These are phyloP conservation scores for Sclerotinia minor DNA, from an alignment of 2,329 filamentous ascomycete species.

Conservation along the genomic window DNA sequence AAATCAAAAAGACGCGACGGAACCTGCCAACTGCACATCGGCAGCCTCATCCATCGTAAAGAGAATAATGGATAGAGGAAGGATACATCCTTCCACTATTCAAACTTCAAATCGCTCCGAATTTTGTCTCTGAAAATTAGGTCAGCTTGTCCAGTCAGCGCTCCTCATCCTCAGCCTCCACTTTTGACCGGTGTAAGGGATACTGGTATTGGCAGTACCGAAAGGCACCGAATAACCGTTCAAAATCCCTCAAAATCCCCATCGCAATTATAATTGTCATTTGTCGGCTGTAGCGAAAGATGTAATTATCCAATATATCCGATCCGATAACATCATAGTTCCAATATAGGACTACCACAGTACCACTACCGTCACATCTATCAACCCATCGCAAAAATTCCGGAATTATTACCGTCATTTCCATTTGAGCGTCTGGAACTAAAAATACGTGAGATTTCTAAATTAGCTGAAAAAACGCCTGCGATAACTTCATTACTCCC, in stretches of 20 bases:
- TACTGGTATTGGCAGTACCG: constrained; percentile 16
- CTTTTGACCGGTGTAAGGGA: constrained; percentile 10
- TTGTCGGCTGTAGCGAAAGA: constrained; percentile 8
- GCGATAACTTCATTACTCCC: not conserved
- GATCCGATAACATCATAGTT: not conserved
- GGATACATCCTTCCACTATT: constrained; percentile 14
- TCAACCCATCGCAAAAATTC: constrained; percentile 6
- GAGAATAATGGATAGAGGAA: constrained; percentile 11
- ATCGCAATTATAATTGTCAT: not conserved
- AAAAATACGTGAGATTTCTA: not conserved
- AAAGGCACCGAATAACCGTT: constrained; percentile 11
- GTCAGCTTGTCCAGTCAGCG: constrained; percentile 9
- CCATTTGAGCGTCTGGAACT: not conserved
- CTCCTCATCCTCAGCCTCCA: not conserved
- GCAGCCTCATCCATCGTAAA: constrained; percentile 14
- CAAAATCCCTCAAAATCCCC: constrained; percentile 14
- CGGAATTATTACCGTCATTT: constrained; percentile 5
- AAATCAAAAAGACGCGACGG: not conserved
- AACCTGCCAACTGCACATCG: constrained; percentile 6
- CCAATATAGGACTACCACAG: not conserved
- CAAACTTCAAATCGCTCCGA: constrained; percentile 1
- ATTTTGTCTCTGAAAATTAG: constrained; percentile 4
- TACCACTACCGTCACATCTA: constrained; percentile 7
- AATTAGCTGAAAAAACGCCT: not conserved
- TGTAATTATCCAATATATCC: constrained; percentile 9